A percentile compares a stretch with the other conserved stretches of the same genome.
Conservation (phyloP, 768 basidiomycete genomes). For the Leccinum obscurum region DNA sequence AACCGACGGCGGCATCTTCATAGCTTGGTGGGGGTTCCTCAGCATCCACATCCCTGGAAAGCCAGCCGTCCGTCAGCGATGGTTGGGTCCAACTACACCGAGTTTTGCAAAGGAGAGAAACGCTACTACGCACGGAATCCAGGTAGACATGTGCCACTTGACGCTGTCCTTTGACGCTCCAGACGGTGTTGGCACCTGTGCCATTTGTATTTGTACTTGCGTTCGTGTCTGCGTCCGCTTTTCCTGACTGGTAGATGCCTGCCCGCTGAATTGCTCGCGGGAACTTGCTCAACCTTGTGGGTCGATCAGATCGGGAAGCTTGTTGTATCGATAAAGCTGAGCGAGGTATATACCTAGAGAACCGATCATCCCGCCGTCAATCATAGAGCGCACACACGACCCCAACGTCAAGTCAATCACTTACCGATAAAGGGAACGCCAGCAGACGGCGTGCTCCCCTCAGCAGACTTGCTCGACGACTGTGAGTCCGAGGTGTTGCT, state of each 20-base stretch:
- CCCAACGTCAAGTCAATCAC: conserved; percentile 21
- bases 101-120: background rate
- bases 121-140: conserved; percentile 6
- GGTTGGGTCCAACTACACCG: background rate
- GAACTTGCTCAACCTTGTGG: conserved; percentile 34
- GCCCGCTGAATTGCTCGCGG: background rate
- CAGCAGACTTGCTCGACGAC: conserved; percentile 39
- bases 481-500: conserved; percentile 43
- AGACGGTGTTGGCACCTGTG: background rate
- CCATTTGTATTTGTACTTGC: background rate
- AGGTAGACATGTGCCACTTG: background rate
- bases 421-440: conserved; percentile 86
- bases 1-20: conserved; percentile 5
- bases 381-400: too few relatives aligned
- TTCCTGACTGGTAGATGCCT: background rate
- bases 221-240: background rate
- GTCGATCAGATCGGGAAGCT: conserved; percentile 78
- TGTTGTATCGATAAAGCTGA: conserved; percentile 62
- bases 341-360: conserved; percentile 71
- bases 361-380: conserved; percentile 2
- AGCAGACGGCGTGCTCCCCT: conserved; percentile 47
- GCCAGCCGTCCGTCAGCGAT: background rate
- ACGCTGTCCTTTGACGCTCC: background rate
- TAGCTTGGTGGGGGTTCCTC: conserved; percentile 18
- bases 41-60: background rate